Evolutionary conservation across 192 early-diverging fungal species (phyloP).

Genomic region (Funneliformis geosporum): DNA sequence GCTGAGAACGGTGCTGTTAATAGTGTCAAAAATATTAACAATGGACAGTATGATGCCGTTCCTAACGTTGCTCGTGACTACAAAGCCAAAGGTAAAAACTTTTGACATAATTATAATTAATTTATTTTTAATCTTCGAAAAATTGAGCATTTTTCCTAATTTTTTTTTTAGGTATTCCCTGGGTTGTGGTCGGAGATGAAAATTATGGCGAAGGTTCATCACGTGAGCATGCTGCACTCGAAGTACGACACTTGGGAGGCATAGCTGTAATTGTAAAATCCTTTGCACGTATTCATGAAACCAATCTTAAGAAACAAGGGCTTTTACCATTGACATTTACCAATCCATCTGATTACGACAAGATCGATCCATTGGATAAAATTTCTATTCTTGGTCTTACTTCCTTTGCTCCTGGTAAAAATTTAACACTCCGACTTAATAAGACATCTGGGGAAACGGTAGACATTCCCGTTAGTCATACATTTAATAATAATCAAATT

Average conservation of each 20-base stretch:
- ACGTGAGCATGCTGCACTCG: constrained; percentile 97
- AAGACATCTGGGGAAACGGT: constrained; percentile 76
- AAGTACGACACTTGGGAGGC: constrained; percentile 94
- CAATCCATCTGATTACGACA: constrained; percentile 93
- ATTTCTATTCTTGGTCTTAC: constrained; percentile 88
- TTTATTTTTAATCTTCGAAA: no score
- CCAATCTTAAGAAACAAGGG: constrained; percentile 99
- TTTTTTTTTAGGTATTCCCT: constrained; percentile 42
- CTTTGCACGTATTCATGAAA: constrained; percentile 99
- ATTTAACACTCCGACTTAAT: constrained; percentile 80
- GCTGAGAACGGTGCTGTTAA: constrained; percentile 80
- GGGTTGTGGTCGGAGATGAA: constrained; percentile 98
- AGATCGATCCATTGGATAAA: constrained; percentile 83
- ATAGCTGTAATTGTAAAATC: constrained; percentile 92
- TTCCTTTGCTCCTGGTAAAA: constrained; percentile 78
- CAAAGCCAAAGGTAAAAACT: constrained; percentile 73
- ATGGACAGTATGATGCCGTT: constrained; percentile 82
- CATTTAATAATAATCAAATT: constrained; percentile 99
- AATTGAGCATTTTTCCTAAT: neutral
- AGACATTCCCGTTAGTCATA: constrained; percentile 92
- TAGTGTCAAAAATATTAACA: constrained; percentile 70
- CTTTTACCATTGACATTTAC: constrained; percentile 94
- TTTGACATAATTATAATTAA: neutral
- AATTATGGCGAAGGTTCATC: constrained; percentile 99
- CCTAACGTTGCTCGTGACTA: constrained; percentile 93